These are phyloP conservation scores for Voacanga thouarsii DNA, from an alignment of 257 asterid species.

Conservation along the genomic window DNA sequence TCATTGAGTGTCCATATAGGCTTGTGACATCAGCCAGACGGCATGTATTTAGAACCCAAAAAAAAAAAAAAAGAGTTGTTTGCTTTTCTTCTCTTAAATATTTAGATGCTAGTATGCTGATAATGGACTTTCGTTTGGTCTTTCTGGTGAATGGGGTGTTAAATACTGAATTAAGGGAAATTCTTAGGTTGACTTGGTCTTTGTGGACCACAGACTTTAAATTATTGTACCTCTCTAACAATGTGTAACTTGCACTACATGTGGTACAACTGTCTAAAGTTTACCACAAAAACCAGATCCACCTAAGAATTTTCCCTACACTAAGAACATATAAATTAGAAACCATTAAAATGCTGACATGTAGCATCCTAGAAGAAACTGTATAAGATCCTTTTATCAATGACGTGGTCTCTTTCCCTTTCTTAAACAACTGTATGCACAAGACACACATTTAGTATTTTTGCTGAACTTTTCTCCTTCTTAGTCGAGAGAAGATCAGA, in stretches of 20 bases:
- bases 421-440: neutral
- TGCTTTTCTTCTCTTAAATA: neutral
- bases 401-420: neutral
- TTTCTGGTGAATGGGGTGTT: neutral
- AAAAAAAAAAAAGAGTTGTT: too few relatives aligned
- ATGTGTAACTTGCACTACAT: too few relatives aligned
- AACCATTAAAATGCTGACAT: neutral
- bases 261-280: too few relatives aligned
- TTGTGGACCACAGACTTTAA: too few relatives aligned
- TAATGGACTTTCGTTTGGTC: neutral
- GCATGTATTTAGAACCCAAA: too few relatives aligned
- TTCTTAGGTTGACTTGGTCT: too few relatives aligned
- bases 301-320: too few relatives aligned
- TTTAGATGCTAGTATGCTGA: neutral
- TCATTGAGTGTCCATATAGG: neutral
- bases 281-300: too few relatives aligned
- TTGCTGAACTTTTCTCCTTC: slow-evolving; percentile 23
- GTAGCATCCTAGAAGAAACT: neutral
- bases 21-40: neutral
- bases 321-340: neutral
- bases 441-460: neutral
- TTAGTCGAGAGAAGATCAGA: slow-evolving; percentile 90
- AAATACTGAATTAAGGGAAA: neutral
- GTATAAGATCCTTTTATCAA: neutral
- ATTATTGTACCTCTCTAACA: too few relatives aligned